Evolutionary conservation across 1,284 basidiomycete genomes (phyloP), one percentile per base, ranked within the genome.

Genomic region (Pascua guehoae): DNA sequence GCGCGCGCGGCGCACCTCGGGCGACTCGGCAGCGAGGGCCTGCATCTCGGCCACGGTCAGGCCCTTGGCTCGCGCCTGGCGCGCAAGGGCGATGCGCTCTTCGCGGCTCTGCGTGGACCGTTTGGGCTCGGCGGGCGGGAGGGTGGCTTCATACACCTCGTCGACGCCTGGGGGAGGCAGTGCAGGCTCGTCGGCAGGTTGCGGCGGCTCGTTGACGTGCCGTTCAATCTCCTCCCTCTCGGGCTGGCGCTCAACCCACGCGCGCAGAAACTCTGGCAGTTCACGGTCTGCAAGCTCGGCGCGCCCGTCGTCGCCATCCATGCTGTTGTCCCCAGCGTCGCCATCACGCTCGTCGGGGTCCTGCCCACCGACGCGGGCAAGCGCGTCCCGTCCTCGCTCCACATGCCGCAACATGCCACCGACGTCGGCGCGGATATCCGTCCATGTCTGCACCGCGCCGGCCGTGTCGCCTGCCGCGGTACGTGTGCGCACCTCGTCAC

Each of bases 81-180:
- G 68, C 17, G 52, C 56, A 18, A 71, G 51, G 14, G 47, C 46
- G 18, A 75, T 70, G n/a, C 73, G 59, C 45, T 72, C 70, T 24
- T 67, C 68, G 24, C 73, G 63, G 5, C 52, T 61, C 57, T 73
- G 45, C 16, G 51, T 44, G 10, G 56, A 46, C 15, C 66, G 48
- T 12, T 51, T n/a, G 15, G 46, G 12, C 2, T 51, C 44, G 3
- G 42, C 51, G 8, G 49, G 52, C 12, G 48, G 42, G 11, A 47
- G 41, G 17, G 50, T 54, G 8, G 60, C 62, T 47, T 73, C 71
- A 46, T 62, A 72, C 5, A 75, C 64, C 38, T 60, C 61, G 48
- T 74, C 72, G 10, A 57, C 57, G 5, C 71, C 72, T 1, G 69
- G 65, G 11, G 64, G 66, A 0, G 70, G 70, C 5, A 72, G 61